These are phyloP conservation scores for Pseudopyricularia cyperi DNA, from an alignment of 2,329 filamentous ascomycete genomes.

Conservation along the genomic window DNA sequence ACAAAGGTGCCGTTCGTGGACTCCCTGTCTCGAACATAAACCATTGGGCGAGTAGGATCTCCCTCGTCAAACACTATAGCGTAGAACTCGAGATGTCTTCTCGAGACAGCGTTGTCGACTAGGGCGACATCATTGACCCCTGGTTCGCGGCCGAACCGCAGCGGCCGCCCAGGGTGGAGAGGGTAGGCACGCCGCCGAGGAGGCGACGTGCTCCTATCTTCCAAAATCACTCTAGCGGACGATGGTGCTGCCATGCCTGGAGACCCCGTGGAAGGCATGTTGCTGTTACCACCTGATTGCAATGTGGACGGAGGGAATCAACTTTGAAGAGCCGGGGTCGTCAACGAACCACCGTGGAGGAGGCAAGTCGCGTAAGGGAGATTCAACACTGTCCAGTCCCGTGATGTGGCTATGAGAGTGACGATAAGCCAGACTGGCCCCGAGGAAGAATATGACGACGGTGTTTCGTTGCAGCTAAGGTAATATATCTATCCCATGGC, in stretches of 20 bases:
- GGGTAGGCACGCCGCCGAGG: background rate
- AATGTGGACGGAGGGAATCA: too few relatives aligned
- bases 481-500: too few relatives aligned
- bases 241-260: background rate
- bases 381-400: too few relatives aligned
- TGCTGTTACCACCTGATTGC: too few relatives aligned
- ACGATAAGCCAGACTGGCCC: too few relatives aligned
- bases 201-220: background rate
- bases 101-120: background rate
- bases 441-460: too few relatives aligned
- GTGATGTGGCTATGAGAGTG: too few relatives aligned
- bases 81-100: background rate
- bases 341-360: too few relatives aligned
- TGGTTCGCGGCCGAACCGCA: background rate
- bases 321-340: too few relatives aligned
- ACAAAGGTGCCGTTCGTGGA: constrained; percentile 41
- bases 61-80: background rate
- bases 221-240: background rate
- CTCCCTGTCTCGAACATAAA: constrained; percentile 43
- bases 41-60: constrained; percentile 12
- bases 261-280: background rate
- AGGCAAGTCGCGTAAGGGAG: too few relatives aligned
- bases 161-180: background rate
- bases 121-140: background rate
- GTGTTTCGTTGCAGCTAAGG: too few relatives aligned